These are phyloP conservation scores for Arthrobotrys megalospora DNA, from an alignment of 2,329 filamentous ascomycete species.

Conservation along the genomic window DNA sequence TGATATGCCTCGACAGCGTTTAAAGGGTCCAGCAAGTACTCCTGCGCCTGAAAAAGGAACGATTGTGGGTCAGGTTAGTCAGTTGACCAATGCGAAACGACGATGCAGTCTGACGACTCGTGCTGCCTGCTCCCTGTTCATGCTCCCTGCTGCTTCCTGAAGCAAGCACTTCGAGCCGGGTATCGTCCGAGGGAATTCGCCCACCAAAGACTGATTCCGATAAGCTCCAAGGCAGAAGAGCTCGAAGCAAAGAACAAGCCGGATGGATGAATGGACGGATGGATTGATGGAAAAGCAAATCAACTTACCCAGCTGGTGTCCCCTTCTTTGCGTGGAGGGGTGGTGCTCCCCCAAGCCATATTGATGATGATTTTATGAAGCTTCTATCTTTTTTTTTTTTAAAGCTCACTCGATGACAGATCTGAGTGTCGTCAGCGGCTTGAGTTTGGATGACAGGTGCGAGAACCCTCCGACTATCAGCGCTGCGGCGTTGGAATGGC, in stretches of 20 bases:
- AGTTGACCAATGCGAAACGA: slow-evolving; percentile 34
- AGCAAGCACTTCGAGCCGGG: slow-evolving; percentile 48
- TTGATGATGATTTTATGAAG: neutral
- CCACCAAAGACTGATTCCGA: slow-evolving; percentile 27
- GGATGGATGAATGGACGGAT: neutral
- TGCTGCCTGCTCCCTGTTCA: slow-evolving; percentile 15
- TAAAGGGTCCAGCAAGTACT: slow-evolving; percentile 60
- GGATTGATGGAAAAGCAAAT: neutral
- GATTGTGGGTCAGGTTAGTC: slow-evolving; percentile 43
- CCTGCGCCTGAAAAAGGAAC: slow-evolving; percentile 57
- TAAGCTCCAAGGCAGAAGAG: slow-evolving; percentile 13
- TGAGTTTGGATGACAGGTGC: slow-evolving; percentile 7
- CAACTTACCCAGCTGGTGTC: slow-evolving; percentile 56
- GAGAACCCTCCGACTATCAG: slow-evolving; percentile 21
- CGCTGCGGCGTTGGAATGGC: slow-evolving; percentile 1
- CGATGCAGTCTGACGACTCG: slow-evolving; percentile 39
- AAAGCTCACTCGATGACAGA: slow-evolving; percentile 6
- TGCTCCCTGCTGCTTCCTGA: slow-evolving; percentile 11
- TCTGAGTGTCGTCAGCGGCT: slow-evolving; percentile 24
- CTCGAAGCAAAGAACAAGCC: slow-evolving; percentile 7
- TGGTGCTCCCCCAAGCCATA: slow-evolving; percentile 24
- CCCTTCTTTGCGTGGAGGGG: slow-evolving; percentile 51
- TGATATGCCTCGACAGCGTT: slow-evolving; percentile 61
- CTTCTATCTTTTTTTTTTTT: neutral
- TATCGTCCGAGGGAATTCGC: slow-evolving; percentile 47